Base-by-base conservation (phyloP, 371 early-diverging fungal species). In the Actinomortierella wolfii region DNA sequence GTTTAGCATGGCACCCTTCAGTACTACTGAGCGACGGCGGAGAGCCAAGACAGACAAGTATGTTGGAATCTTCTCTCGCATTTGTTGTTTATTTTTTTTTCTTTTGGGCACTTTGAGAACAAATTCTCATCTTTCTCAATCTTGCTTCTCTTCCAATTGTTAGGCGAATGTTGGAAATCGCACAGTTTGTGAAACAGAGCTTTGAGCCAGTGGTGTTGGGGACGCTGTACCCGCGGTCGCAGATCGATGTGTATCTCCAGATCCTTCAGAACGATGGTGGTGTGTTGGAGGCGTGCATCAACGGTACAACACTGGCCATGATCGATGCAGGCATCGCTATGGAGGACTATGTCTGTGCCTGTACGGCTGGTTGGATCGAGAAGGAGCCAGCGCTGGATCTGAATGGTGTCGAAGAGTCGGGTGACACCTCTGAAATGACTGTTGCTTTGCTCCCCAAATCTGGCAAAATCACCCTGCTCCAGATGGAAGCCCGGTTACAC, bases 291-390 rank as follows among this genome's bases (percentile, higher is more conserved):
- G 79, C 91, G 7, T 94, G 94, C 57, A 93, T 97, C 55, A 97
- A 98, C 78, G 98, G 96, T 3, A 86, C 95, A 0, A 93, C 95
- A 7, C 74, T 98, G 83, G 98, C 98, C 0, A 71, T 98, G 59
- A 89, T 97, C n/a, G 95, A 98, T 69, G 98, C 98, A 6, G 98
- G 98, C 44, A 89, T 98, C 29, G 91, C 97, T n/a, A 94, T 98
- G 96, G 67, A 78, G 11, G 98, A 98, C 61, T 96, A 94, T 79
- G 94, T 97, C 3, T 88, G 88, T 55, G 96, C 97, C n/a, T 92
- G 92, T 62, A 92, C 96, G n/a, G 96, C 92, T 13, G 97, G 97
- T 13, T 90, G 84, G 63, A 87, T 92, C 21, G 93, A 93, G 43
- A 90, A 90, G 24, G 81, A 84, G 29, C 88, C 96, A 14, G 83